Conservation (phyloP, 306 rosid genomes). For the Oemleria cerasiformis region DNA sequence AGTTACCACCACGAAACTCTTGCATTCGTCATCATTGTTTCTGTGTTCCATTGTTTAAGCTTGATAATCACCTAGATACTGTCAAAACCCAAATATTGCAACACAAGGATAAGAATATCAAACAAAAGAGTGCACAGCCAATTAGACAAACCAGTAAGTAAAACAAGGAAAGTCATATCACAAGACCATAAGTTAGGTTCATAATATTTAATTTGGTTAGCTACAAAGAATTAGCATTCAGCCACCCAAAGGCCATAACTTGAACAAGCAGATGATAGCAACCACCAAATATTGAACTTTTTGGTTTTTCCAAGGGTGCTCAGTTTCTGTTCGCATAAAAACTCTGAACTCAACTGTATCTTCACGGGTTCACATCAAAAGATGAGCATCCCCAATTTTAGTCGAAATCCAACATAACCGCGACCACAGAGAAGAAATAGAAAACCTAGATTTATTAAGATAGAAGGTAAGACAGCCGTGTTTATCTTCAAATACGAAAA, state of each 20-base stretch:
- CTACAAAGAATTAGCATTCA: background rate
- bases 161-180: background rate
- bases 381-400: background rate
- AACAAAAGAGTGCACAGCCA: background rate
- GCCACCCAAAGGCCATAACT: too few species aligned
- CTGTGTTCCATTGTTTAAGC: background rate
- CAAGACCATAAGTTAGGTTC: background rate
- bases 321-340: background rate
- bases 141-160: background rate
- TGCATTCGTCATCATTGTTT: conserved; percentile 5
- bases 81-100: background rate
- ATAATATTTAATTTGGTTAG: background rate
- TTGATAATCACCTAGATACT: conserved; percentile 1
- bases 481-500: too few species aligned
- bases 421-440: background rate
- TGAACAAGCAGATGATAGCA: too few species aligned
- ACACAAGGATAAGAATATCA: background rate
- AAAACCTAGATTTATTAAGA: too few species aligned
- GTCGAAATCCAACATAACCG: background rate
- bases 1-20: background rate
- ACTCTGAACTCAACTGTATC: background rate
- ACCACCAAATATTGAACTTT: too few species aligned
- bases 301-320: too few species aligned
- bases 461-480: too few species aligned
- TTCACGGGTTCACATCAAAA: background rate